These are phyloP conservation scores for Diaporthe citriasiana DNA, from an alignment of 2,329 filamentous ascomycete genomes.

Conservation along the genomic window DNA sequence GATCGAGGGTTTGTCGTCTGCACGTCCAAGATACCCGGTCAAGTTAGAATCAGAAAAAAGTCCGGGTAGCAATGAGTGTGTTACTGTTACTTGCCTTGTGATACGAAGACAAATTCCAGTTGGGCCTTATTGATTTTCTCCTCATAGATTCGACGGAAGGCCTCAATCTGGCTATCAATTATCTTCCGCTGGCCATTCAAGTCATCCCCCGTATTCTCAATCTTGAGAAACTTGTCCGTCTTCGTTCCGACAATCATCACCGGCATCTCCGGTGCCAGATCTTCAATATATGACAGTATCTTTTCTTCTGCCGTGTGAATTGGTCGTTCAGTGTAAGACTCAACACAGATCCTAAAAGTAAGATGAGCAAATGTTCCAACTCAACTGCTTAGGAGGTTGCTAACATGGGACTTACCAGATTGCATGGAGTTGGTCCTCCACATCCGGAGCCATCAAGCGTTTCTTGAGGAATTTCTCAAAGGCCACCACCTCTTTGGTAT, in stretches of 20 bases:
- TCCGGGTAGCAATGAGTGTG: accelerated
- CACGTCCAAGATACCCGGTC: background rate
- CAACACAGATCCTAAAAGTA: background rate
- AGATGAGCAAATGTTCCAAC: background rate
- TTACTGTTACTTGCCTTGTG: background rate
- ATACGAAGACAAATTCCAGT: background rate
- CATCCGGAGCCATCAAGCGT: background rate
- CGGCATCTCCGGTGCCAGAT: background rate
- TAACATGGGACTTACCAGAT: background rate
- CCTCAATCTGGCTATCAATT: background rate
- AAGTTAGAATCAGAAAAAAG: background rate
- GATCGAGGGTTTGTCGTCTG: background rate
- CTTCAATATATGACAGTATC: background rate
- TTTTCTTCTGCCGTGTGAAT: background rate
- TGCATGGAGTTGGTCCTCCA: background rate
- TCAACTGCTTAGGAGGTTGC: background rate
- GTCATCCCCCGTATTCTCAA: background rate
- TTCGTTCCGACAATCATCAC: background rate
- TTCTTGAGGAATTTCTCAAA: background rate
- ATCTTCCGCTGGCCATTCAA: background rate
- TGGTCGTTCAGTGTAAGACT: background rate
- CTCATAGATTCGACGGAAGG: background rate
- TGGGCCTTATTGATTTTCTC: background rate
- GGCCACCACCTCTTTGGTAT: background rate
- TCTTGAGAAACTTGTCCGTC: background rate